A percentile compares a stretch with the other conserved stretches of the same genome.
Conservation (phyloP, 805 yeast species). For the Torulaspora delbrueckii region DNA sequence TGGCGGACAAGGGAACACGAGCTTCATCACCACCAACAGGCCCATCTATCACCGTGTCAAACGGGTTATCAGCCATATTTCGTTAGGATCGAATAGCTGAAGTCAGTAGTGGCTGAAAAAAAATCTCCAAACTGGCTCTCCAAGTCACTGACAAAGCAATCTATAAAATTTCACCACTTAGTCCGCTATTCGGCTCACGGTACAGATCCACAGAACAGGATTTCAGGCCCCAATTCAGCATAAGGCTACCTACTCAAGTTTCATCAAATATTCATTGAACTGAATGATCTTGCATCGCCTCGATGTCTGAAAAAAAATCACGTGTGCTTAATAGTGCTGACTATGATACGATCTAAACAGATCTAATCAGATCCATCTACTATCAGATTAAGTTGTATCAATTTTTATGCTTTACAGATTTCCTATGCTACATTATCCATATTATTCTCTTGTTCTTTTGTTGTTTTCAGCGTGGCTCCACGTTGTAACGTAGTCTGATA, state of each 20-base stretch:
- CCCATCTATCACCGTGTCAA: conserved; percentile 12
- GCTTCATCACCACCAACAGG: conserved; percentile 4
- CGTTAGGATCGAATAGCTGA: background rate
- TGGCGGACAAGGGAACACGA: conserved; percentile 14
- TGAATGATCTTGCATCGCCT: background rate
- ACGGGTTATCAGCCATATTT: conserved; percentile 37
- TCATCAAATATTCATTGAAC: background rate
- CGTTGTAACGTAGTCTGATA: conserved; percentile 84
- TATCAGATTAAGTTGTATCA: background rate
- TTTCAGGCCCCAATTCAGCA: background rate
- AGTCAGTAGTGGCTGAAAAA: background rate
- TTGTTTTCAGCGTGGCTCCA: conserved; percentile 47
- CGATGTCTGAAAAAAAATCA: background rate
- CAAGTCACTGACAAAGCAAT: background rate
- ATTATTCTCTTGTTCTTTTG: background rate
- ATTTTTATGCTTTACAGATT: background rate
- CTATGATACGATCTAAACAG: background rate
- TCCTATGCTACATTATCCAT: background rate
- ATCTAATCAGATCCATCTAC: background rate
- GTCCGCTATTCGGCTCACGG: background rate
- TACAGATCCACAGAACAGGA: background rate
- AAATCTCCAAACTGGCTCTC: background rate
- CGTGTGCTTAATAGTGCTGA: background rate
- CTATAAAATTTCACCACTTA: background rate
- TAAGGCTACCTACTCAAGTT: background rate